These are phyloP conservation scores for Thermothielavioides terrestris DNA, from an alignment of 495 filamentous ascomycete species.

Conservation along the genomic window DNA sequence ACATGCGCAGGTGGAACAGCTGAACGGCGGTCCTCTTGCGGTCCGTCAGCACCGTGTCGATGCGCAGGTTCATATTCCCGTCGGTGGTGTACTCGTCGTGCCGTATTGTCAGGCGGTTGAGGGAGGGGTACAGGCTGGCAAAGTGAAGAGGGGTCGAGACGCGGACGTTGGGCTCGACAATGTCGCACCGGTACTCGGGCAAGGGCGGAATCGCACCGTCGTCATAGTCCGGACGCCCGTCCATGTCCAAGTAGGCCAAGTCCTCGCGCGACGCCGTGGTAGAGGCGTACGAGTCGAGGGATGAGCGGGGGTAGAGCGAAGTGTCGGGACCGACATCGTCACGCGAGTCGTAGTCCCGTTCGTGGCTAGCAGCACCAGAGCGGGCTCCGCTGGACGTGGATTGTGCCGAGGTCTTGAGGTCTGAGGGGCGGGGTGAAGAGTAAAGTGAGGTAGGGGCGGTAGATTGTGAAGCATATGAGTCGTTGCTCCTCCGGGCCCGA, in stretches of 20 bases:
- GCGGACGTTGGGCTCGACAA: conserved; percentile 53
- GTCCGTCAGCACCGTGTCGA: conserved; percentile 65
- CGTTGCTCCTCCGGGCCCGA: conserved; percentile 46
- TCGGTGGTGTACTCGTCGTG: conserved; percentile 89
- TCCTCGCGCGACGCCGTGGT: conserved; percentile 58
- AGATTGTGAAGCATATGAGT: conserved; percentile 56
- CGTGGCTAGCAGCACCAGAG: conserved; percentile 22
- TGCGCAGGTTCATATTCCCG: conserved; percentile 93
- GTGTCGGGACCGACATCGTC: conserved; percentile 41
- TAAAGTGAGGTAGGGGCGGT: conserved; percentile 57
- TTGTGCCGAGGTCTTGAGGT: conserved; percentile 31
- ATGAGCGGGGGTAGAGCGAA: conserved; percentile 50
- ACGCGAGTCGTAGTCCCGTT: conserved; percentile 27
- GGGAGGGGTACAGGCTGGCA: conserved; percentile 77
- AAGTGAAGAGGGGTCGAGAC: conserved; percentile 78
- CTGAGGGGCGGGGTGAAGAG: conserved; percentile 47
- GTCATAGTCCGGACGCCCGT: conserved; percentile 35
- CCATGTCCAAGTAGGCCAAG: conserved; percentile 49
- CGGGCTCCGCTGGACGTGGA: conserved; percentile 19
- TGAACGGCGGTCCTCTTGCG: conserved; percentile 60
- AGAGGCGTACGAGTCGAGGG: conserved; percentile 74
- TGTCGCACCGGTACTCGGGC: conserved; percentile 52
- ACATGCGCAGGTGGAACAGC: conserved; percentile 93
- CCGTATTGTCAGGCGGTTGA: conserved; percentile 67
- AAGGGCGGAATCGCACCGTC: conserved; percentile 38